Evolutionary conservation across 805 yeast genomes (phyloP).

Genomic region (Candida broadrunensis): DNA sequence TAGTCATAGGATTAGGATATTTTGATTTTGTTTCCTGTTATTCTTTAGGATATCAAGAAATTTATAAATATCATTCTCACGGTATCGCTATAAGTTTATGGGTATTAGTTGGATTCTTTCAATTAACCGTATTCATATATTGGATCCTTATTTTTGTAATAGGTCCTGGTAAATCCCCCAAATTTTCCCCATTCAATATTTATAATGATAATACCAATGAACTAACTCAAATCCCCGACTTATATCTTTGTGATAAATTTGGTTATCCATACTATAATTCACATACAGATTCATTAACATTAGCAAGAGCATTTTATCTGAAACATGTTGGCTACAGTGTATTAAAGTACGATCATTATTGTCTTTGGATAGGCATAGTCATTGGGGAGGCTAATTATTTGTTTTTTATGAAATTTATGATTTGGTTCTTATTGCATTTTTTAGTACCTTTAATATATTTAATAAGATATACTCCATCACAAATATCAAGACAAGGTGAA

Average conservation of each 20-base stretch:
- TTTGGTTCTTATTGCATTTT: constrained; percentile 35
- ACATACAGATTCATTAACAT: constrained; percentile 60
- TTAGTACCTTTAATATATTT: constrained; percentile 23
- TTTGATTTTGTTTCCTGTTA: constrained; percentile 43
- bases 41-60: constrained; percentile 41
- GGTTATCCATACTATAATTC: constrained; percentile 82
- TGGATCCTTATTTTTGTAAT: constrained; percentile 45
- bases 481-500: constrained; percentile 9
- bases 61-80: constrained; percentile 24
- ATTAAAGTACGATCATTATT: constrained; percentile 78
- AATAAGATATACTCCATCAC: constrained; percentile 17
- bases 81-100: constrained; percentile 37
- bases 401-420: constrained; percentile 52
- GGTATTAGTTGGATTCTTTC: constrained; percentile 21
- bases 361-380: constrained; percentile 71
- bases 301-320: constrained; percentile 71
- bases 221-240: constrained; percentile 46
- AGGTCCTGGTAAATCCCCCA: constrained; percentile 60
- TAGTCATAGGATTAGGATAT: constrained; percentile 34
- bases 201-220: constrained; percentile 11
- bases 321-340: constrained; percentile 54
- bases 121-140: constrained; percentile 16
- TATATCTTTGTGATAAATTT: constrained; percentile 63
- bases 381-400: constrained; percentile 69
- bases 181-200: constrained; percentile 32